Percentiles rank a stretch among this genome's conserved stretches.
phyloP scores from a whole-genome alignment of 495 filamentous ascomycete species.

The Neurospora sp. region DNA sequence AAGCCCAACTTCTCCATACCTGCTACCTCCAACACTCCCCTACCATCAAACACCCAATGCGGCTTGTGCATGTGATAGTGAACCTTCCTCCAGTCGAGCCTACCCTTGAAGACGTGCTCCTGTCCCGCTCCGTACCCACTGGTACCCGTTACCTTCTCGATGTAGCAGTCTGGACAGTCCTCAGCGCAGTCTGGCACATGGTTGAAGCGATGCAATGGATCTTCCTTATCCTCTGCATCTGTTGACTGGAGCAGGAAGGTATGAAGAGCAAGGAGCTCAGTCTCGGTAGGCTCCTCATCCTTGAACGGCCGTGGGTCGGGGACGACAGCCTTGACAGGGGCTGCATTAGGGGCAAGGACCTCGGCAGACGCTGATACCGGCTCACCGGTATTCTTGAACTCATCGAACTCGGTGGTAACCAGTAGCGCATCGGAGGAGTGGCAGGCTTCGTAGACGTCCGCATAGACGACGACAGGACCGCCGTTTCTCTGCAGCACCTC shows the following conservation, averaged over 20 bases:
- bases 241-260: slow-evolving; percentile 14
- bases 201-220: slow-evolving; percentile 21
- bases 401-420: slow-evolving; percentile 56
- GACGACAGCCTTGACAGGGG: background rate
- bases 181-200: slow-evolving; percentile 23
- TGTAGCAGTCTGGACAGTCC: slow-evolving; percentile 29
- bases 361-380: background rate
- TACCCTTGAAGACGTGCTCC: slow-evolving; percentile 17
- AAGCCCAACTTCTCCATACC: slow-evolving; percentile 50
- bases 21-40: slow-evolving; percentile 47
- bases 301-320: slow-evolving; percentile 7
- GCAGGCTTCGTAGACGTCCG: slow-evolving; percentile 43
- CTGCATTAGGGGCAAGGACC: background rate
- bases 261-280: slow-evolving; percentile 24
- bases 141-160: slow-evolving; percentile 17
- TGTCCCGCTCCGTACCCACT: slow-evolving; percentile 13
- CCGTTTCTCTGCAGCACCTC: slow-evolving; percentile 23
- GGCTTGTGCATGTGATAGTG: slow-evolving; percentile 50
- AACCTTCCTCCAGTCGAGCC: slow-evolving; percentile 44
- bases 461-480: slow-evolving; percentile 29
- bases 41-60: slow-evolving; percentile 60
- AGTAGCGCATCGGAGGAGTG: slow-evolving; percentile 41
- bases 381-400: slow-evolving; percentile 36
- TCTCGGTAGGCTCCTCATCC: slow-evolving; percentile 18
- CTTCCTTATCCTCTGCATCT: background rate